phyloP scores from a whole-genome alignment of 495 filamentous ascomycete genomes.

The Xylaria nigripes region DNA sequence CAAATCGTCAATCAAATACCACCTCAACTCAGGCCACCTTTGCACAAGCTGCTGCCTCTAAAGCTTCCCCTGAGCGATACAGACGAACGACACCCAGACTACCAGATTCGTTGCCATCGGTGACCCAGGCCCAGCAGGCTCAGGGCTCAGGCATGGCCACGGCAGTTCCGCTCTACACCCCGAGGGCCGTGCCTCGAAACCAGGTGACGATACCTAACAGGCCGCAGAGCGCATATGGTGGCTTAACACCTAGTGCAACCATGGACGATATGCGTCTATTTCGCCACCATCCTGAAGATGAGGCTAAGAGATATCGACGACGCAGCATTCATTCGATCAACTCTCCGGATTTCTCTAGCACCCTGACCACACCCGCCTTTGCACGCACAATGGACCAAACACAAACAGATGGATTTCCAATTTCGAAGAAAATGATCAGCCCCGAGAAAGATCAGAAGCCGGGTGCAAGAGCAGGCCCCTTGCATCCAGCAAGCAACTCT shows the following conservation, averaged over 20 bases:
- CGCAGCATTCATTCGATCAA: slow-evolving; percentile 79
- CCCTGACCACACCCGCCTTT: slow-evolving; percentile 33
- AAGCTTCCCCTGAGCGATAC: slow-evolving; percentile 47
- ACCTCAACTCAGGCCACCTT: slow-evolving; percentile 29
- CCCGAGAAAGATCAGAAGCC: slow-evolving; percentile 32
- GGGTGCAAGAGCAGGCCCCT: slow-evolving; percentile 14
- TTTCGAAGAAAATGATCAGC: slow-evolving; percentile 23
- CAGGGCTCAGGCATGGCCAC: slow-evolving; percentile 30
- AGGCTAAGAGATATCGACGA: slow-evolving; percentile 68
- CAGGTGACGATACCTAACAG: slow-evolving; percentile 24
- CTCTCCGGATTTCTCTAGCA: slow-evolving; percentile 44
- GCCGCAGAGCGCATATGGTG: slow-evolving; percentile 40
- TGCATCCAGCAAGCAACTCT: slow-evolving; percentile 13
- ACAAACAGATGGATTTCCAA: slow-evolving; percentile 28
- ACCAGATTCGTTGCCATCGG: slow-evolving; percentile 29
- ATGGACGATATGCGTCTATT: slow-evolving; percentile 49
- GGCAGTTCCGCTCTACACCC: slow-evolving; percentile 37
- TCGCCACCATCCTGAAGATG: slow-evolving; percentile 44
- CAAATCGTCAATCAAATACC: slow-evolving; percentile 27
- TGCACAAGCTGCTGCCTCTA: slow-evolving; percentile 30
- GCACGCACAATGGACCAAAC: slow-evolving; percentile 32
- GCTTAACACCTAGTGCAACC: slow-evolving; percentile 25
- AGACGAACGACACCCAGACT: slow-evolving; percentile 39
- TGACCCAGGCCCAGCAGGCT: slow-evolving; percentile 21
- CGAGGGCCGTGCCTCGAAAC: slow-evolving; percentile 24